These are phyloP conservation scores for Zarea fungicola DNA, from an alignment of 2,329 filamentous ascomycete species.

Conservation along the genomic window DNA sequence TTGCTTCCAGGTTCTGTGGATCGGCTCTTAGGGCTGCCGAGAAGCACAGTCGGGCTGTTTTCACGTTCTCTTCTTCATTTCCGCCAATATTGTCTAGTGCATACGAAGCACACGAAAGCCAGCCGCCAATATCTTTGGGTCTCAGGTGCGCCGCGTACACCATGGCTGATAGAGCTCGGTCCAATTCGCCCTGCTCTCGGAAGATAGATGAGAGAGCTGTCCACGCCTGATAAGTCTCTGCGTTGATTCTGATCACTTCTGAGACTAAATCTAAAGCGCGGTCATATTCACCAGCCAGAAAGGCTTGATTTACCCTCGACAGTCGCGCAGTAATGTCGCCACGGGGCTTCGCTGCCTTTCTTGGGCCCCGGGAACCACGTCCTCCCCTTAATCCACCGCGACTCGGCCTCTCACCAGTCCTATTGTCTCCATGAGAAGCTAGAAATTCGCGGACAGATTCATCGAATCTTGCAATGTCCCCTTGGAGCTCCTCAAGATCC, in stretches of 20 bases:
- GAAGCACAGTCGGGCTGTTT: conserved; percentile 54
- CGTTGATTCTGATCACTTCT: conserved; percentile 64
- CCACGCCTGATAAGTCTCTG: conserved; percentile 62
- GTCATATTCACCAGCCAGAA: conserved; percentile 56
- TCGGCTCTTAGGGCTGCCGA: conserved; percentile 55
- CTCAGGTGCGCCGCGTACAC: conserved; percentile 58
- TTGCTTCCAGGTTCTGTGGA: conserved; percentile 50
- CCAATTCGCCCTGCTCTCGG: conserved; percentile 52
- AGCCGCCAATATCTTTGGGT: conserved; percentile 54
- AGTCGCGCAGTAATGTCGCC: conserved; percentile 66
- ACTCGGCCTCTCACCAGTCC: conserved; percentile 14
- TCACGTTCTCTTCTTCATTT: conserved; percentile 44
- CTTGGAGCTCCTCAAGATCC: conserved; percentile 38
- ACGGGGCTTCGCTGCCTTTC: conserved; percentile 61
- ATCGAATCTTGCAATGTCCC: conserved; percentile 39
- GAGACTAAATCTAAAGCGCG: conserved; percentile 53
- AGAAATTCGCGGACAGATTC: conserved; percentile 38
- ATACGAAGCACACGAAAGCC: conserved; percentile 55
- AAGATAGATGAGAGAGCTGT: conserved; percentile 56
- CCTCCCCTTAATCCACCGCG: conserved; percentile 22
- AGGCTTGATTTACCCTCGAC: conserved; percentile 62
- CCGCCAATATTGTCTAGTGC: conserved; percentile 45
- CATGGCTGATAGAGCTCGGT: conserved; percentile 54
- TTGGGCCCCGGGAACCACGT: conserved; percentile 38
- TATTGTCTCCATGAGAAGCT: conserved; percentile 29